Base-by-base conservation (phyloP, 768 basidiomycete genomes). In the Multifurca ochricompacta region DNA sequence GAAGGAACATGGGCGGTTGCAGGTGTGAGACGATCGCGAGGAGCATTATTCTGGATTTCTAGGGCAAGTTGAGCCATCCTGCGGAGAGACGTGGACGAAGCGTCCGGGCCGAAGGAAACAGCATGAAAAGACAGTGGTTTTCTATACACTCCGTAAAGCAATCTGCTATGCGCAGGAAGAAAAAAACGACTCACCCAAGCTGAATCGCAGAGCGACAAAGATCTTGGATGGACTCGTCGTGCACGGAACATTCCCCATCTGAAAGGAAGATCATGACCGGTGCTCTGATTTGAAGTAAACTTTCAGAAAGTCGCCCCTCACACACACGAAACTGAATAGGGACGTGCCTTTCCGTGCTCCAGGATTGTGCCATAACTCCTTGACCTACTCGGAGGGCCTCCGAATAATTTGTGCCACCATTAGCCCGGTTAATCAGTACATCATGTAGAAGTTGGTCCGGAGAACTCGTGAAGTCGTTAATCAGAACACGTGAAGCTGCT, bases 231-330 rank as follows among this genome's bases (percentile, higher is more conserved):
- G 65, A 60, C 3, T 57, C 16, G 45, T 80, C 76, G n/a, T 21
- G 3, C 35, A 10, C 0, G 3, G 36, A 8, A 25, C 19, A 39
- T 67, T 79, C 74, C 0, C 80, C 80, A 53, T 80, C 81, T 1
- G 80, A 81, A 9, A 81, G 67, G 65, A 82, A 82, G 48, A 81
- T 74, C 19, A 82, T 66, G 11, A 81, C 73, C 0, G 80, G 79
- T 0, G 71, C 64, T 40, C 79, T 77, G 51, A 19, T 32, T 51
- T 4, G 44, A 3, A 53, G 56, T 25, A 67, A 56, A 1, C 6
- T 3, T 23, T 19, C 37, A 10, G 16, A 27, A n/a, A 1, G n/a
- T 13, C 30, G 7, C 16, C 66, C 0, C 35, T 54, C 35, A 14
- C 42, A 50, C 4, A 11, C n/a, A 25, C 6, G 9, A 7, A 16